Base-by-base conservation (phyloP, 2,329 filamentous ascomycete species). In the Fusarium sublunatum region DNA sequence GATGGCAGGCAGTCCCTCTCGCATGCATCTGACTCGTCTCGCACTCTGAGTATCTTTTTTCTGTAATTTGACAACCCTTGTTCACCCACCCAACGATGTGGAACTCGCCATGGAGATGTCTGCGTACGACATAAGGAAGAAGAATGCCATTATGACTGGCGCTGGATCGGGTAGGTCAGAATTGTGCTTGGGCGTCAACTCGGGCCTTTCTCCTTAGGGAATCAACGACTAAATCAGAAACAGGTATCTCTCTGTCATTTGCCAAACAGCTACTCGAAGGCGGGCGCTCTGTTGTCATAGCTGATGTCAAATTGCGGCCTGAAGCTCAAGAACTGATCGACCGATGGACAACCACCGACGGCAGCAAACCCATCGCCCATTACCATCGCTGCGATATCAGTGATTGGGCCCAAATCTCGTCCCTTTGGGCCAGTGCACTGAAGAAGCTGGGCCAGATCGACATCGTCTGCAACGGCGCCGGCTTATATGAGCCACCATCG, bases 401-500 rank as follows among this genome's bases (percentile, higher is more conserved):
- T 34, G 66, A 72, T 31, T 70, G 63, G 65, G 25, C 51, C 1
- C 67, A 73, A 35, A 72, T 75, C 39, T 65, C 47, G 2, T 28
- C 55, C 2, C 28, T 72, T 2, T 73, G 69, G 70, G 58, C 69
- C 6, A 56, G 29, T 0, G 77, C 85, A 0, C 36, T 86, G 0
- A 67, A 77, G 12, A 68, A 70, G 1, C 88, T 83, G 58, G 84
- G 83, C 0, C 75, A 82, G 10, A 67, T 89, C 3, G 84, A 89
- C 64, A 85, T 89, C 36, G 73, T 89, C 1, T 77, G 88, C 11
- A 89, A 88, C 65, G 84, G 84, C 48, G 86, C 89, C 3, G 87
- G 87, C 0, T 74, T 88, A 10, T 74, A 70, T 12, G 73, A 75
- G 47, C 69, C 73, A 3, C 68, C 69, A 3, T 64, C 43, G 3